Conservation (phyloP, 2,329 filamentous ascomycete species). For the Colletotrichum truncatum region DNA sequence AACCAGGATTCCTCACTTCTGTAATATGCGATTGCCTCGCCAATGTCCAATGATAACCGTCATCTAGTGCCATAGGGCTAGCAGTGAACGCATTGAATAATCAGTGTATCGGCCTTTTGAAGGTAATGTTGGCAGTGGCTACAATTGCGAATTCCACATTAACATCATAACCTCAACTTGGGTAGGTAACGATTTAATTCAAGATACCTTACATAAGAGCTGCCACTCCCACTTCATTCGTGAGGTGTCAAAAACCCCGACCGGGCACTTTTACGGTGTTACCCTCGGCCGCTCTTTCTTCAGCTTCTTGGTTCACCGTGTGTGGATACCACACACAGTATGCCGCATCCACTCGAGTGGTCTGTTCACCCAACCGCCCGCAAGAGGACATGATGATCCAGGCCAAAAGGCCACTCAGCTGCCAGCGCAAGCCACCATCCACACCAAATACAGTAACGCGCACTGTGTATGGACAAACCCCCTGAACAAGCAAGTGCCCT, state of each 20-base stretch:
- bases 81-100: no score
- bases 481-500: conserved; percentile 10
- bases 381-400: no score
- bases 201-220: no score
- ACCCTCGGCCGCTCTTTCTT: conserved; percentile 26
- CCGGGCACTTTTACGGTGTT: conserved; percentile 20
- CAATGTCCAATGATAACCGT: no score
- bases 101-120: no score
- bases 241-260: conserved; percentile 11
- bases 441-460: background rate
- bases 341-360: background rate
- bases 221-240: background rate
- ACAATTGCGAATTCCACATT: no score
- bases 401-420: background rate
- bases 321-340: background rate
- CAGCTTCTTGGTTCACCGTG: background rate
- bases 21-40: no score
- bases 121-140: no score
- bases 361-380: background rate
- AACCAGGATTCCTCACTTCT: no score
- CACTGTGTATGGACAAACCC: background rate
- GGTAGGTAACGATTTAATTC: no score
- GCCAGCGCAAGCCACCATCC: background rate
- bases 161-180: no score
- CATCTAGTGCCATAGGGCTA: no score